Evolutionary conservation across 2,329 filamentous ascomycete genomes (phyloP), one percentile per base, ranked within the genome.

Genomic region (Aspergillus sp.): DNA sequence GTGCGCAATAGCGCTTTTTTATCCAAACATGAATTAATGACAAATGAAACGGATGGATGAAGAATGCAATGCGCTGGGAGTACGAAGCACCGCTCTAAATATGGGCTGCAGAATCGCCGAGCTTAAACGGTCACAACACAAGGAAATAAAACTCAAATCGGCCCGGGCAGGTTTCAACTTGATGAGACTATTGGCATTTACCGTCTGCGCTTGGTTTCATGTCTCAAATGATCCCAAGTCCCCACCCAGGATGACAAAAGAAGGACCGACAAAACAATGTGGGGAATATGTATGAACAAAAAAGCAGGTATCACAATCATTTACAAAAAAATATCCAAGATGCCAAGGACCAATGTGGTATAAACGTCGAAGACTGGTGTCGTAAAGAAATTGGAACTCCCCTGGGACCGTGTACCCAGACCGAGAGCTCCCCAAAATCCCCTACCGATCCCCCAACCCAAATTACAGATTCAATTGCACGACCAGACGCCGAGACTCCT

Each of bases 401-500:
- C 25, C n/a, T 30, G 15, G n/a, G n/a, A 36, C 39, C 49, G 41
- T 38, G 7, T 50, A 44, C 49, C 25, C 25, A n/a, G 25, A 8
- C 36, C 51, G 23, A 41, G 25, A 54, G 32, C 32, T 36, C 32
- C 32, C 32, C 32, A 11, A 5, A 13, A 13, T 36, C 4, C 32
- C 32, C 32, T 36, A 42, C 51, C 19, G 19, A 17, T n/a, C 23
- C 8, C n/a, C 25, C 44, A 62, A 68, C 36, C 65, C 64, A 51
- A 50, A 19, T 61, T 25, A 51, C 36, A 62, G 17, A 19, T 15
- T 41, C 57, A 57, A 25, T 27, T 13, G 54, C 53, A 39, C 42
- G 59, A 55, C 58, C 51, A 10, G 58, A 58, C 64, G 59, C 62
- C 57, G 53, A 62, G 55, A 70, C 66, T 62, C 67, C 67, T 36